phyloP scores from a whole-genome alignment of 441 rosid species.

The Adansonia rubrostipa region DNA sequence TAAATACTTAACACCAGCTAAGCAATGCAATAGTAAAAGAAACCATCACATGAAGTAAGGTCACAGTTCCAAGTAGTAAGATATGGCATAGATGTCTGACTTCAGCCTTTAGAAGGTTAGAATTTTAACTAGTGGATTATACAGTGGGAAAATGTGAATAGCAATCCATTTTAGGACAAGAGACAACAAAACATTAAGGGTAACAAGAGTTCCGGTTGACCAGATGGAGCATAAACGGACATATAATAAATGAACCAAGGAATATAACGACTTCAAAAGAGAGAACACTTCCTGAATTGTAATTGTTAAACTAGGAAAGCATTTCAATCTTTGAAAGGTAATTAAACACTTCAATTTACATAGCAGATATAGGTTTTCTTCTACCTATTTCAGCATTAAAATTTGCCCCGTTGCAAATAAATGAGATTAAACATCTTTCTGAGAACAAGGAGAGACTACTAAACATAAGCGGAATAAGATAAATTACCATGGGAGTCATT shows the following conservation, averaged over 20 bases:
- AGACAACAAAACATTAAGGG: not conserved
- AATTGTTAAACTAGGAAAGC: not conserved
- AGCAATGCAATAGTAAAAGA: not conserved
- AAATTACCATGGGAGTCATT: slow-evolving; percentile 46
- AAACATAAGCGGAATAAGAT: not conserved
- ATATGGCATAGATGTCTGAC: not conserved
- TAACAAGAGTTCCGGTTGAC: not conserved
- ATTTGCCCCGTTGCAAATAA: not conserved
- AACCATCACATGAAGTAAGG: not conserved
- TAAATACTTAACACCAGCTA: not conserved
- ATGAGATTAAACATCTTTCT: not conserved
- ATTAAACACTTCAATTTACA: not conserved
- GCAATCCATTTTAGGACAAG: not conserved
- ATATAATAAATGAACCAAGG: not conserved
- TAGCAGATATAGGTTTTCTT: not conserved
- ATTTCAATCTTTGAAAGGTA: not conserved
- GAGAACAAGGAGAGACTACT: not conserved
- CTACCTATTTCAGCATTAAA: not conserved
- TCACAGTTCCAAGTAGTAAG: not conserved
- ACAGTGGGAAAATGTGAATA: not conserved
- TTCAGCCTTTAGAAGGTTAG: not conserved
- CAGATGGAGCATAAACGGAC: not conserved
- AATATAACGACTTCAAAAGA: not conserved
- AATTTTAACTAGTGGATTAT: not conserved
- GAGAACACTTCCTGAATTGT: slow-evolving; percentile 20